Evolutionary conservation across 148 eudicot species (phyloP).

Genomic region (Silene latifolia): DNA sequence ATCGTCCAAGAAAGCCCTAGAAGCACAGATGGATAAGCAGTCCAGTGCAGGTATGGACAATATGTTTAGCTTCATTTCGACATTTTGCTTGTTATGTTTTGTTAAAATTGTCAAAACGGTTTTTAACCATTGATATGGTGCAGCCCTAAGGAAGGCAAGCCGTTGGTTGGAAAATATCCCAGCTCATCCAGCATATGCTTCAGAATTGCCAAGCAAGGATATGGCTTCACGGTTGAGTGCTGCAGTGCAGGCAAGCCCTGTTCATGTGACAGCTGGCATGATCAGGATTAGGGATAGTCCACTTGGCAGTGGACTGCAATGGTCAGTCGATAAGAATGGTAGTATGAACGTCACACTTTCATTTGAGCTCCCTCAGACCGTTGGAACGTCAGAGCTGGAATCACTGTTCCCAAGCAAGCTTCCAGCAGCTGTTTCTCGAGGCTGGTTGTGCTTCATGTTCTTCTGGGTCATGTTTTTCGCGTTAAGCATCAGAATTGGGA

Average conservation of each 20-base stretch:
- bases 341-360: conserved; percentile 54
- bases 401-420: conserved; percentile 42
- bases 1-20: conserved; percentile 37
- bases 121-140: conserved; percentile 14
- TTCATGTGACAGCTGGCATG: conserved; percentile 73
- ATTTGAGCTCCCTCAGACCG: conserved; percentile 43
- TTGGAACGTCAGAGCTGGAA: conserved; percentile 26
- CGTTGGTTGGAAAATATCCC: conserved; percentile 54
- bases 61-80: not conserved
- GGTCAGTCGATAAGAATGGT: conserved; percentile 51
- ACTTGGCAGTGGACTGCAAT: conserved; percentile 25
- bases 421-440: conserved; percentile 35
- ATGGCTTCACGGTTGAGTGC: conserved; percentile 45
- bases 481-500: conserved; percentile 54
- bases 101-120: not conserved
- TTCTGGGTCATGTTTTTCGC: conserved; percentile 53
- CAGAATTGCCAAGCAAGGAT: conserved; percentile 75
- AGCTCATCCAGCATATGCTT: conserved; percentile 82
- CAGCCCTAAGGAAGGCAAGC: conserved; percentile 63
- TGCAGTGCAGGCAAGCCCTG: conserved; percentile 42
- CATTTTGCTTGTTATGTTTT: not conserved
- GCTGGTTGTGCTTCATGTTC: conserved; percentile 47
- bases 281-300: conserved; percentile 35
- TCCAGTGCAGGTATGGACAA: conserved; percentile 41
- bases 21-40: conserved; percentile 24